Base-by-base conservation (phyloP, 202 grass and related monocot species). In the Dendrocalamus latiflorus region DNA sequence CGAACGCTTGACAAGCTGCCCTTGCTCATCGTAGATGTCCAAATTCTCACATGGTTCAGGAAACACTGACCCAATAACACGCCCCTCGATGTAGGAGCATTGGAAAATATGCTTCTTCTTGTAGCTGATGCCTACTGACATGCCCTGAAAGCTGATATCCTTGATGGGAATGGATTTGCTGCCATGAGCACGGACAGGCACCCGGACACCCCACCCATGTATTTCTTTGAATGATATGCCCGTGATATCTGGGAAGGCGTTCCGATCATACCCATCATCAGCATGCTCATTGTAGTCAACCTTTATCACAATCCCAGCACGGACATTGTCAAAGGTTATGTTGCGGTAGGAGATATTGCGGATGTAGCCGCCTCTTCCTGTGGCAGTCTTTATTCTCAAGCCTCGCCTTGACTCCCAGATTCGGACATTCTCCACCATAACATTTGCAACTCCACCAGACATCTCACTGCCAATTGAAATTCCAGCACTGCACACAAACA, bases 381-480 rank as follows among this genome's bases (percentile, higher is more conserved):
- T 70, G 20, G 95, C 86, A n/a, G 95, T 98, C 74, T 98, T 98
- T 68, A 98, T 98, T 78, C 95, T 87, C 58, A 95, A 33, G 20
- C 90, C 95, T 74, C 95, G 78, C 65, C 91, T 93, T 65, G 95
- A 93, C 61, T 93, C 89, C 89, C 90, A 98, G 33, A 98, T 86
- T 43, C 28, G 80, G 30, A 92, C 75, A 67, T 95, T 91, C 80
- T 98, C 89, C 45, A 98, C 85, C 3, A 83, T 91, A 72, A 95
- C 88, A 72, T 98, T 95, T 81, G 85, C 88, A 85, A 98, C 80
- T 77, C 96, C 96, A 44, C 96, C 93, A 16, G 96, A 98, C 96
- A 98, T 98, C 78, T 98, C 96, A 81, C 96, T 98, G 26, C 96
- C 96, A 66, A 98, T 95, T 49, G 96, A 98, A 88, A 98, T 94